Percentiles rank a stretch among this genome's conserved stretches.
Conservation (phyloP, 2,329 filamentous ascomycete species). For the Elsinoe fawcettii region DNA sequence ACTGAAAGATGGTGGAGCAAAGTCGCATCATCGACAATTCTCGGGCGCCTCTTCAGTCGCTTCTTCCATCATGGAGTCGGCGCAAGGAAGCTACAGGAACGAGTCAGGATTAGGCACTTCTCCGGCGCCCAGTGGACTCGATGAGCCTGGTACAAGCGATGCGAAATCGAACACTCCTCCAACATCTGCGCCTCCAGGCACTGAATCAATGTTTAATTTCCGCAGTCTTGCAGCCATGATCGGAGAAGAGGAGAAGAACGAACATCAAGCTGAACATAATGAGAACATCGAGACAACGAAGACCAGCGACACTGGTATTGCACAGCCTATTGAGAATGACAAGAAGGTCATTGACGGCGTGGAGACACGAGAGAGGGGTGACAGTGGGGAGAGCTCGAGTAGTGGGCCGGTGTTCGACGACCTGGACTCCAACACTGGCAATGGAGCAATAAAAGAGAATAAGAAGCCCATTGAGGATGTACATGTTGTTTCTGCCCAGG, state of each 20-base stretch:
- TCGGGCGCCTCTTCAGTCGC: slow-evolving; percentile 79
- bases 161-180: slow-evolving; percentile 35
- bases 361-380: slow-evolving; percentile 23
- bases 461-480: slow-evolving; percentile 21
- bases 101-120: slow-evolving; percentile 30
- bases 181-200: slow-evolving; percentile 42
- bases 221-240: slow-evolving; percentile 79
- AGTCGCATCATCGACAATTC: slow-evolving; percentile 56
- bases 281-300: slow-evolving; percentile 28
- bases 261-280: slow-evolving; percentile 31
- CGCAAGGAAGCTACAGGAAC: slow-evolving; percentile 37
- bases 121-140: slow-evolving; percentile 42
- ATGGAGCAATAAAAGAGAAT: slow-evolving; percentile 16
- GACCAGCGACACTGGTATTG: slow-evolving; percentile 8
- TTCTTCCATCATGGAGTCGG: slow-evolving; percentile 66
- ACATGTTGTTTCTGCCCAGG: not conserved
- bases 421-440: slow-evolving; percentile 19
- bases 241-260: slow-evolving; percentile 52
- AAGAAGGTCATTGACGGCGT: slow-evolving; percentile 1
- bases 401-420: slow-evolving; percentile 15
- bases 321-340: slow-evolving; percentile 10
- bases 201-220: slow-evolving; percentile 87
- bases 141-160: not conserved
- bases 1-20: slow-evolving; percentile 19
- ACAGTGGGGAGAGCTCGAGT: slow-evolving; percentile 22